Base-by-base conservation (phyloP, 805 yeast genomes). In the Candida endomychidarum region DNA sequence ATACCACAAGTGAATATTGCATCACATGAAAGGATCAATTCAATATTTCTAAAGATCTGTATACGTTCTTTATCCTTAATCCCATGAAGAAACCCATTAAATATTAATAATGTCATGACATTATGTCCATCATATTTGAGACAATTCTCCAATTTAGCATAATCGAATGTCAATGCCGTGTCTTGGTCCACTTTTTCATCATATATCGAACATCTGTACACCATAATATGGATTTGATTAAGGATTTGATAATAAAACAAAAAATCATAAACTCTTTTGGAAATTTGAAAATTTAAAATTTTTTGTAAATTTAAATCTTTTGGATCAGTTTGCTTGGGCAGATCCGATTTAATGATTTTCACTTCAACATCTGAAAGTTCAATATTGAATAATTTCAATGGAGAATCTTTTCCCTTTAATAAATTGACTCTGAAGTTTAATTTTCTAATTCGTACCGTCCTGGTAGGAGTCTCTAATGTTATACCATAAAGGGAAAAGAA, bases 401-500 rank as follows among this genome's bases (percentile, higher is more conserved):
- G 56, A 1, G 59, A 48, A 29, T 53, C 54, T 18, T 41, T 40
- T 5, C 53, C 51, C 16, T 52, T 38, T 23, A 53, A 51, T 26
- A 58, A 41, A 39, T 60, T 54, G 19, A 63, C 25, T 31, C 58
- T 38, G 12, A 63, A 24, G 9, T 45, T 42, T 4, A 61, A 27
- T n/a, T 38, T 49, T 4, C 51, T 32, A 12, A 61, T 51, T 11
- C 44, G 27, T 8, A 63, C 42, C 1, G 23, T 38, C 7, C 47
- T 48, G 1, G 32, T 27, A 5, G 48, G 37, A 5, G 52, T 34
- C 21, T 49, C 47, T 6, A 65, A 48, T 9, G 52, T 50, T 20
- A 65, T 50, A 20, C 56, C 55, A 38, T 51, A 41, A 7, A 63
- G 25, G 4, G 61, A 50, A 23, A 63, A 49, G 56, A 65, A 63